Conservation (phyloP, 768 basidiomycete genomes). For the Leccinum subgranulosum region DNA sequence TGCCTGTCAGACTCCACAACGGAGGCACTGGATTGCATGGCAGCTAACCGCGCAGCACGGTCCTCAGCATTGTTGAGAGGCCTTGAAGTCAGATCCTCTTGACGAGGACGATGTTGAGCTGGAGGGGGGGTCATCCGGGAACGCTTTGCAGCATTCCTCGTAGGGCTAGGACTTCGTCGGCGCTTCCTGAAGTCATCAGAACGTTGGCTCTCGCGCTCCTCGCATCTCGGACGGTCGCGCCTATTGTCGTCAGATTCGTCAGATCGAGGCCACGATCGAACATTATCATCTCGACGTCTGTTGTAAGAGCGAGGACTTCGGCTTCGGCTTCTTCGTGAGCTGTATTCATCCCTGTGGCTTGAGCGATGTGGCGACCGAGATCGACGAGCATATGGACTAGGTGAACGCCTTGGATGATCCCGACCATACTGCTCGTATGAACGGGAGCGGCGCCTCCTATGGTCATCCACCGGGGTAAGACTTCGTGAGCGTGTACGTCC, state of each 20-base stretch:
- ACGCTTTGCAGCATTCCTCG: constrained; percentile 41
- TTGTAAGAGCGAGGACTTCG: constrained; percentile 28
- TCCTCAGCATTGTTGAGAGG: constrained; percentile 39
- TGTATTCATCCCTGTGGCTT: constrained; percentile 20
- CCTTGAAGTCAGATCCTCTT: constrained; percentile 11
- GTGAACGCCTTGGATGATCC: constrained; percentile 36
- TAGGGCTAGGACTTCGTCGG: constrained; percentile 35
- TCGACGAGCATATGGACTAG: constrained; percentile 44
- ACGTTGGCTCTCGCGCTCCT: constrained; percentile 20
- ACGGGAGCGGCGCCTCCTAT: constrained; percentile 29
- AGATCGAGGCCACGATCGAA: constrained; percentile 46
- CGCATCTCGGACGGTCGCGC: constrained; percentile 27
- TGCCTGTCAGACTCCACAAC: constrained; percentile 65
- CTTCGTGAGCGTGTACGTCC: constrained; percentile 30
- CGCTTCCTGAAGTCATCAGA: constrained; percentile 38
- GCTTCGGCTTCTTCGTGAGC: constrained; percentile 27
- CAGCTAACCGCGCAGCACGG: constrained; percentile 82
- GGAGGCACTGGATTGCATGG: constrained; percentile 80
- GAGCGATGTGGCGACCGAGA: constrained; percentile 44
- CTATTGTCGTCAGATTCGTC: constrained; percentile 49
- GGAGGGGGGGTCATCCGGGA: constrained; percentile 44
- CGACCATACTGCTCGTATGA: constrained; percentile 29
- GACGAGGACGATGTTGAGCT: constrained; percentile 18
- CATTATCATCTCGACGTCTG: constrained; percentile 18
- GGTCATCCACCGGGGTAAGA: constrained; percentile 26